phyloP scores from a whole-genome alignment of 2,329 filamentous ascomycete genomes.

The Aspergillus calidoustus region DNA sequence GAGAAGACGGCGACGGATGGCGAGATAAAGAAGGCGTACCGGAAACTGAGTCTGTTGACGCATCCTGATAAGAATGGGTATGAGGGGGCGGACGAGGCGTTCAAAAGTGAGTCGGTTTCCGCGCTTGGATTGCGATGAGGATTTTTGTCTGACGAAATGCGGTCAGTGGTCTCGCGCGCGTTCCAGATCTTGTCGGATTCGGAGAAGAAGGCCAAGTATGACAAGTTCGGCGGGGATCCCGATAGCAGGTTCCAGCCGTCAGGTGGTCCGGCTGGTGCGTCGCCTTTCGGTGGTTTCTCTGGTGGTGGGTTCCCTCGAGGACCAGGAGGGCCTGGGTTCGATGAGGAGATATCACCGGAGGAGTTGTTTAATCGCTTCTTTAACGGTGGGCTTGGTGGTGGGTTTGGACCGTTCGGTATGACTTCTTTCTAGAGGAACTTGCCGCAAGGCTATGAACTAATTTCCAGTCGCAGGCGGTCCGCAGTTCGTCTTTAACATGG shows the following conservation, averaged over 20 bases:
- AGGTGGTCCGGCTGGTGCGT: conserved; percentile 44
- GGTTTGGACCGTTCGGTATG: conserved; percentile 70
- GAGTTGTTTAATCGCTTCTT: conserved; percentile 98
- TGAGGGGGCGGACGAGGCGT: conserved; percentile 92
- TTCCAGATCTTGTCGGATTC: conserved; percentile 92
- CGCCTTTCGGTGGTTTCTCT: conserved; percentile 51
- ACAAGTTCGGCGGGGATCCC: conserved; percentile 88
- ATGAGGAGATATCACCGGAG: conserved; percentile 92
- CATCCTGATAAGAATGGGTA: conserved; percentile 99
- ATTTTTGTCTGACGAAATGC: conserved; percentile 46
- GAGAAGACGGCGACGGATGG: conserved; percentile 70
- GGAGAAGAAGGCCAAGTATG: conserved; percentile 88
- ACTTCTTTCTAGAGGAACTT: not conserved
- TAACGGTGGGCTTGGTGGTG: conserved; percentile 67
- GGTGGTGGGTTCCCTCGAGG: conserved; percentile 57
- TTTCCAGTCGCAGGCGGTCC: conserved; percentile 61
- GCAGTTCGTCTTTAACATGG: conserved; percentile 94
- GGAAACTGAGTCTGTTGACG: conserved; percentile 89
- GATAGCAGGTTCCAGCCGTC: conserved; percentile 77
- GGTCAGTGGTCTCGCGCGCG: conserved; percentile 79
- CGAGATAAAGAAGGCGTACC: conserved; percentile 97
- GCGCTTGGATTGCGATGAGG: conserved; percentile 27
- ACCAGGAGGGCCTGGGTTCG: conserved; percentile 68
- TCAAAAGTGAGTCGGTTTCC: conserved; percentile 70
- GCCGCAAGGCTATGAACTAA: conserved; percentile 23